A percentile compares a stretch with the other conserved stretches of the same genome.
phyloP scores from a whole-genome alignment of 2,329 filamentous ascomycete species.

The Aureobasidium namibiae region DNA sequence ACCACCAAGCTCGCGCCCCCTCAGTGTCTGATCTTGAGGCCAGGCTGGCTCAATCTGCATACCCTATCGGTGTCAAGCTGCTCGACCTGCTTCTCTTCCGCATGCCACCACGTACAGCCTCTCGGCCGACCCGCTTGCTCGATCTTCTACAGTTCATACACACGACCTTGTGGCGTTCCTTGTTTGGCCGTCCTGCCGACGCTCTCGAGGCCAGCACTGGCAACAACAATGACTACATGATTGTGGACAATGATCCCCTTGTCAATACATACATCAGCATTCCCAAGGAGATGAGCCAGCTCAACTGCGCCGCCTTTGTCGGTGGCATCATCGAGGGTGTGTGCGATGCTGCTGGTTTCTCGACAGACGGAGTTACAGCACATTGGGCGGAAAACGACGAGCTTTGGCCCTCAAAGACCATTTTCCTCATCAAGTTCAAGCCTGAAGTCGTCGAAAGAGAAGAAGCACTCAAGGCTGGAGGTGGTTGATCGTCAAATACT shows the following conservation, averaged over 20 bases:
- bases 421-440: conserved; percentile 90
- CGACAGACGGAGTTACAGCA: conserved; percentile 73
- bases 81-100: conserved; percentile 92
- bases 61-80: conserved; percentile 86
- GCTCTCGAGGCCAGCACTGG: conserved; percentile 81
- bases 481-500: conserved; percentile 16
- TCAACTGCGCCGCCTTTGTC: conserved; percentile 94
- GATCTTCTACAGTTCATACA: conserved; percentile 92
- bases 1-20: conserved; percentile 82
- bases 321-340: conserved; percentile 93
- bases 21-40: conserved; percentile 84
- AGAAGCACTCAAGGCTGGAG: conserved; percentile 38
- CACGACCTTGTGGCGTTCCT: conserved; percentile 81
- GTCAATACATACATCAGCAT: conserved; percentile 92
- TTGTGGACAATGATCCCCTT: conserved; percentile 93
- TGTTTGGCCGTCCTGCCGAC: conserved; percentile 86
- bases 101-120: conserved; percentile 54
- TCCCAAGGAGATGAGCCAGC: conserved; percentile 88
- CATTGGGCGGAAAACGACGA: conserved; percentile 57
- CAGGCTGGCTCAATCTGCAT: conserved; percentile 48
- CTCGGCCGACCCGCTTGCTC: conserved; percentile 81
- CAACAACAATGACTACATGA: conserved; percentile 95
- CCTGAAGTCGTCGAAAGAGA: conserved; percentile 89
- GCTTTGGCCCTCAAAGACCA: conserved; percentile 93
- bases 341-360: conserved; percentile 86